Evolutionary conservation across 2,329 filamentous ascomycete species (phyloP).

Genomic region (Gyromitra esculenta): DNA sequence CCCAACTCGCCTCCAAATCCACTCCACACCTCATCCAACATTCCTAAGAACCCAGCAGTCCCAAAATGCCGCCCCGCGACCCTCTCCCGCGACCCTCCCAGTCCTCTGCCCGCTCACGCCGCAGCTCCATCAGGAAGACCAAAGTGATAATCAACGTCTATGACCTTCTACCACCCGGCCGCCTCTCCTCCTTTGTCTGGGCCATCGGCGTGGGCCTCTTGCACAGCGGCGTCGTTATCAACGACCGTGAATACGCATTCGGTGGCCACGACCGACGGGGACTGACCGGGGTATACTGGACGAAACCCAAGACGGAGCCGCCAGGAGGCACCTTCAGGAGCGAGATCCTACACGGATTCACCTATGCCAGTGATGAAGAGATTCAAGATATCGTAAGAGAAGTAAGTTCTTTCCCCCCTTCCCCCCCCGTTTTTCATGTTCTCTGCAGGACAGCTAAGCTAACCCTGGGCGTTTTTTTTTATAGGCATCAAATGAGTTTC

Average conservation of each 20-base stretch:
- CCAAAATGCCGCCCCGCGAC: slow-evolving; percentile 38
- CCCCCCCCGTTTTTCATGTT: neutral
- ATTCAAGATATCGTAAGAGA: slow-evolving; percentile 75
- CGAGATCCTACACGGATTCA: slow-evolving; percentile 82
- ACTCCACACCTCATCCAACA: neutral
- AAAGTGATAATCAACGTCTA: slow-evolving; percentile 81
- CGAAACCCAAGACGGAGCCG: slow-evolving; percentile 74
- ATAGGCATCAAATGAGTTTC: slow-evolving; percentile 74
- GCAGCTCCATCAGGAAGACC: slow-evolving; percentile 73
- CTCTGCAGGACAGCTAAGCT: neutral
- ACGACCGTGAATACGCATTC: slow-evolving; percentile 82
- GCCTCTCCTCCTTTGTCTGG: slow-evolving; percentile 80
- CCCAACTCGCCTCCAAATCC: neutral
- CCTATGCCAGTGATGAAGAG: slow-evolving; percentile 73
- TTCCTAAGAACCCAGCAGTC: neutral
- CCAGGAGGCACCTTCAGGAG: slow-evolving; percentile 80
- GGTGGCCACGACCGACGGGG: slow-evolving; percentile 78
- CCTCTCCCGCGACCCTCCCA: slow-evolving; percentile 35
- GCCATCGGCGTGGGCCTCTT: slow-evolving; percentile 78
- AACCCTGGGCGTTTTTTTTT: neutral
- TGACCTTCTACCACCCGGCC: slow-evolving; percentile 77
- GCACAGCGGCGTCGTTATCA: slow-evolving; percentile 84
- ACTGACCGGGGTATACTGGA: slow-evolving; percentile 84
- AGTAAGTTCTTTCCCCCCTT: slow-evolving; percentile 53
- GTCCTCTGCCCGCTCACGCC: slow-evolving; percentile 33